phyloP scores from a whole-genome alignment of 2,329 filamentous ascomycete genomes.

The Colletotrichum sp. region DNA sequence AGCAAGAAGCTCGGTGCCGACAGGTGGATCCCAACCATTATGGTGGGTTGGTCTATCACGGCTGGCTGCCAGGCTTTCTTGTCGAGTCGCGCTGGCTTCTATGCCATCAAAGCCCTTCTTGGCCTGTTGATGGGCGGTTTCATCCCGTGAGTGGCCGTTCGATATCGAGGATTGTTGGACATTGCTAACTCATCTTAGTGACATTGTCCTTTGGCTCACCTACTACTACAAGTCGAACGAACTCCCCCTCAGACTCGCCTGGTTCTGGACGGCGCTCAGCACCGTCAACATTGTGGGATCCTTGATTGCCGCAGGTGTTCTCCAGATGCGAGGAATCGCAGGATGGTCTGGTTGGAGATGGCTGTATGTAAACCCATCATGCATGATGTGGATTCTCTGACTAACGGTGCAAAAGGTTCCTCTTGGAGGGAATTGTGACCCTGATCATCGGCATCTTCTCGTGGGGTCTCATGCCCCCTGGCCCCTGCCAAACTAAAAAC shows the following conservation, averaged over 20 bases:
- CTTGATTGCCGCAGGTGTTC: constrained; percentile 48
- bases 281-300: constrained; percentile 40
- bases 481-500: constrained; percentile 53
- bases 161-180: background rate
- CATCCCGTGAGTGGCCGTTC: constrained; percentile 43
- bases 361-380: constrained; percentile 29
- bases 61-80: constrained; percentile 43
- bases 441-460: constrained; percentile 47
- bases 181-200: constrained; percentile 9
- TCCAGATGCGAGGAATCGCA: constrained; percentile 38
- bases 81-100: constrained; percentile 40
- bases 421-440: constrained; percentile 54
- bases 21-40: constrained; percentile 46
- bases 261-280: constrained; percentile 33
- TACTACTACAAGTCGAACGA: constrained; percentile 37
- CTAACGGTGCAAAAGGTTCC: constrained; percentile 35
- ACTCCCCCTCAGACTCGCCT: constrained; percentile 31
- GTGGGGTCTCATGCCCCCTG: constrained; percentile 49
- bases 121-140: constrained; percentile 56
- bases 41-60: constrained; percentile 45
- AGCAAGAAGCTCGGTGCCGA: constrained; percentile 57
- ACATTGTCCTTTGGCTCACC: constrained; percentile 34
- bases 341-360: constrained; percentile 46
- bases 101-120: constrained; percentile 45
- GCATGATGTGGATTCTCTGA: background rate